These are phyloP conservation scores for Zizania latifolia DNA, from an alignment of 176 grass and related monocot species.

Conservation along the genomic window DNA sequence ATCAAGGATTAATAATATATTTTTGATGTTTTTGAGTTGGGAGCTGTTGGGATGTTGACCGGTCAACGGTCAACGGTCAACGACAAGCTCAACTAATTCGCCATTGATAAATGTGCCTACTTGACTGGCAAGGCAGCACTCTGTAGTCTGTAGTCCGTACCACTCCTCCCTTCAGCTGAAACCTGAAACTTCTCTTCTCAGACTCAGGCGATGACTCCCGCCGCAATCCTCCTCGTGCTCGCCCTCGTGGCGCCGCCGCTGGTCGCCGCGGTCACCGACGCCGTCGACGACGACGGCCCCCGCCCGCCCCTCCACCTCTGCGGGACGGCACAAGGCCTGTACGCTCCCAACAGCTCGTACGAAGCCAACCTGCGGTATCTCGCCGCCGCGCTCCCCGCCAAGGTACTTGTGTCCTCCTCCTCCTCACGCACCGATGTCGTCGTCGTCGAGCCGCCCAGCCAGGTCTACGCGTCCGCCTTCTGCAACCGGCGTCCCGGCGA, in stretches of 20 bases:
- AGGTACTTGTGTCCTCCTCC: neutral
- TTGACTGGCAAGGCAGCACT: neutral
- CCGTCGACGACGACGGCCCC: neutral
- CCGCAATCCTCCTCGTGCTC: neutral
- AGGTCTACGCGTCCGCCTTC: constrained; percentile 20
- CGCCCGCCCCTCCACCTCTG: neutral
- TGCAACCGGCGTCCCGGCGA: constrained; percentile 29
- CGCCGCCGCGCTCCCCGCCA: constrained; percentile 22
- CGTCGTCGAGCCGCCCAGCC: constrained; percentile 14
- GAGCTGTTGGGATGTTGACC: neutral
- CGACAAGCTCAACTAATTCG: neutral
- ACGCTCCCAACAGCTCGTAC: constrained; percentile 37
- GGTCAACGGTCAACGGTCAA: neutral
- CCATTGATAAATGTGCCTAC: neutral
- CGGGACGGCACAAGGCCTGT: constrained; percentile 8
- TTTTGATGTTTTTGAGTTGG: neutral
- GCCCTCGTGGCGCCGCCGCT: neutral
- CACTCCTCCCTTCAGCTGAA: too few relatives aligned
- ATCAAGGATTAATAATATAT: neutral
- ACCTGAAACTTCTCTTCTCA: neutral
- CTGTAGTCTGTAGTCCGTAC: too few relatives aligned
- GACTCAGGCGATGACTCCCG: neutral
- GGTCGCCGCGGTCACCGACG: neutral
- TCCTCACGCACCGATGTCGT: neutral
- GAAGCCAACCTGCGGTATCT: constrained; percentile 36